Evolutionary conservation across 495 filamentous ascomycete genomes (phyloP), one percentile per base, ranked within the genome.

Genomic region (Penicillium manginii): DNA sequence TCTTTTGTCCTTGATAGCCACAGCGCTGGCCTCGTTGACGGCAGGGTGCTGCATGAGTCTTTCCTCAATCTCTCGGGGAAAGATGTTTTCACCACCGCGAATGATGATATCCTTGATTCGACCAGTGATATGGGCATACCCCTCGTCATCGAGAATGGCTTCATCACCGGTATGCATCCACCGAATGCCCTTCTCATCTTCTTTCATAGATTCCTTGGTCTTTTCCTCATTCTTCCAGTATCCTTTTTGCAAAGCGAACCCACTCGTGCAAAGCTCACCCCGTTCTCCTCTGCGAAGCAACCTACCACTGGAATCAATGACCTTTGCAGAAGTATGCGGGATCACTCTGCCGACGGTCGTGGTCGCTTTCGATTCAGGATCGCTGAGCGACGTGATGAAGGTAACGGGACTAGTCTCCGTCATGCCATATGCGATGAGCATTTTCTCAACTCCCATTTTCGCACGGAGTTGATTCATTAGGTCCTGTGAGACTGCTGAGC

Each of bases 231-330:
- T 89, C 18, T 78, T 80, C 82, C 82, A 96, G 67, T 96, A 96
- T n/a, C 88, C 87, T 65, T 89, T 85, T 85, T 93, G 92, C 9
- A 94, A 77, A 2, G 86, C 72, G 65, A 93, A 96, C 3, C 92
- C 92, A 0, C 79, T 75, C 0, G 90, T 81, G 0, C 86, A 91
- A 4, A 96, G 73, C 73, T 96, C 92, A 15, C 92, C 92, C 37
- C 79, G 72, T 65, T 87, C 73, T 2, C 88, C 86, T 18, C 76
- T 57, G 0, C 78, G 73, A 3, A 88, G 72, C 23, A 83, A 66
- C 14, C 64, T 45, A 1, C 81, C 80, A 1, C 84, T 62, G 2
- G 79, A 81, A 64, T 84, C 81, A 3, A 96, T 85, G 9, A 96
- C 73, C 72, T 93, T 94, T 23, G 88, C 87, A 62, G 73, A 65